Evolutionary conservation across 225 moss, liverwort and hornwort genomes (phyloP).

Genomic region (Bryum argenteum): DNA sequence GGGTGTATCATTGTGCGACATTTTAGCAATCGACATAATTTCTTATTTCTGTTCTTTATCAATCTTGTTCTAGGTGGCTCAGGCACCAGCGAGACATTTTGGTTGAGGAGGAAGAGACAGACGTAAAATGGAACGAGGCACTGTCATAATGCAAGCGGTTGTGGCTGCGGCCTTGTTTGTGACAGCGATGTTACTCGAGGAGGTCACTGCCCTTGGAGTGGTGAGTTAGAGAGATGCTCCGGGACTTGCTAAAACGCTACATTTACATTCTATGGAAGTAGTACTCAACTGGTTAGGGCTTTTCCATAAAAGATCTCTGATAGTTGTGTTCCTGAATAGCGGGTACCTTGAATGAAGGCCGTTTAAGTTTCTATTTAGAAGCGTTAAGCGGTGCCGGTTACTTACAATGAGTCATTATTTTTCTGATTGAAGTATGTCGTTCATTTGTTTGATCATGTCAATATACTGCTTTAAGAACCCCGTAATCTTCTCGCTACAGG

Average conservation of each 20-base stretch:
- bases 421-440: neutral
- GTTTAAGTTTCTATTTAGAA: neutral
- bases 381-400: neutral
- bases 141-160: conserved; percentile 17
- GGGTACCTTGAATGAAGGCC: conserved; percentile 21
- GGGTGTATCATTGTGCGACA: neutral
- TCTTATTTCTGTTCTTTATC: conserved; percentile 4
- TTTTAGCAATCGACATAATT: neutral
- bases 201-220: conserved; percentile 42
- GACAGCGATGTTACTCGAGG: conserved; percentile 15
- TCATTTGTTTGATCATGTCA: neutral
- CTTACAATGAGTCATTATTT: neutral
- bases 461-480: neutral
- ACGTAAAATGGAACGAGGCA: conserved; percentile 22
- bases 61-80: conserved; percentile 26
- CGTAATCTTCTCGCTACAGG: neutral
- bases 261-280: neutral
- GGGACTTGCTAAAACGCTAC: neutral
- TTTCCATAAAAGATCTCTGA: neutral
- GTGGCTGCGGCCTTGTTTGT: conserved; percentile 28
- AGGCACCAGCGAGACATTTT: neutral
- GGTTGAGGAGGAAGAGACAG: neutral
- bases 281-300: neutral
- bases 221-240: conserved; percentile 35
- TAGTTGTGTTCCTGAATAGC: neutral